Evolutionary conservation across 495 filamentous ascomycete species (phyloP).

Genomic region (Hypoxylon subgilvum): DNA sequence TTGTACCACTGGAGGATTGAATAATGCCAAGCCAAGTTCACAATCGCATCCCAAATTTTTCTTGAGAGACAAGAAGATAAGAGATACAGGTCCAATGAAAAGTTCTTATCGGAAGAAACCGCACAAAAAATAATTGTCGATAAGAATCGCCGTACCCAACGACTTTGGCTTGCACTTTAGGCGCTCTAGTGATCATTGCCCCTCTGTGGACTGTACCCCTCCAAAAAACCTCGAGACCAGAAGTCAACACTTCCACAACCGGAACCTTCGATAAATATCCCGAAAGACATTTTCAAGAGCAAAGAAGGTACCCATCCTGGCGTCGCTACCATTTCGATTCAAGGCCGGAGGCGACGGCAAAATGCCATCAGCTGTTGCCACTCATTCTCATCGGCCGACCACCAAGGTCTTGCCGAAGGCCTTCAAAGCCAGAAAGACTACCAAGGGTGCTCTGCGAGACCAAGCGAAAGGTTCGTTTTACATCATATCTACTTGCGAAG

Average conservation of each 20-base stretch:
- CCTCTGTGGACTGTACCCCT: constrained; percentile 34
- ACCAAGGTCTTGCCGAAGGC: constrained; percentile 84
- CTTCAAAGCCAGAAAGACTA: constrained; percentile 89
- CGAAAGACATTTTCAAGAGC: too few species aligned
- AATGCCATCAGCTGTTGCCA: constrained; percentile 62
- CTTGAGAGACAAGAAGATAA: constrained; percentile 19
- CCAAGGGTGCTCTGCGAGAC: constrained; percentile 83
- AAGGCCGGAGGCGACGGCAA: constrained; percentile 76
- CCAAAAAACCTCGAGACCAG: constrained; percentile 8
- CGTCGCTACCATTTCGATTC: constrained; percentile 83
- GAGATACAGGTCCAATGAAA: constrained; percentile 34
- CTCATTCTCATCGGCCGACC: constrained; percentile 88
- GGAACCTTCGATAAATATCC: background rate
- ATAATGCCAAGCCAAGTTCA: constrained; percentile 15
- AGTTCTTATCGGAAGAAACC: constrained; percentile 21
- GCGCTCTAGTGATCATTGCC: constrained; percentile 19
- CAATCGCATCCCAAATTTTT: constrained; percentile 26
- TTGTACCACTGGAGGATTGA: background rate
- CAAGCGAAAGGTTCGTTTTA: constrained; percentile 70
- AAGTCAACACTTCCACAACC: background rate
- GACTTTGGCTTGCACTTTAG: too few species aligned
- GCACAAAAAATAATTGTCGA: constrained; percentile 33
- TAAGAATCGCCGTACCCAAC: constrained; percentile 7
- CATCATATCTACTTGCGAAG: too few species aligned
- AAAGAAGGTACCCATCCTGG: too few species aligned